A percentile compares a stretch with the other conserved stretches of the same genome.
Evolutionary conservation across 2,329 filamentous ascomycete genomes (phyloP).

Genomic region (Dactylellina leptospora): DNA sequence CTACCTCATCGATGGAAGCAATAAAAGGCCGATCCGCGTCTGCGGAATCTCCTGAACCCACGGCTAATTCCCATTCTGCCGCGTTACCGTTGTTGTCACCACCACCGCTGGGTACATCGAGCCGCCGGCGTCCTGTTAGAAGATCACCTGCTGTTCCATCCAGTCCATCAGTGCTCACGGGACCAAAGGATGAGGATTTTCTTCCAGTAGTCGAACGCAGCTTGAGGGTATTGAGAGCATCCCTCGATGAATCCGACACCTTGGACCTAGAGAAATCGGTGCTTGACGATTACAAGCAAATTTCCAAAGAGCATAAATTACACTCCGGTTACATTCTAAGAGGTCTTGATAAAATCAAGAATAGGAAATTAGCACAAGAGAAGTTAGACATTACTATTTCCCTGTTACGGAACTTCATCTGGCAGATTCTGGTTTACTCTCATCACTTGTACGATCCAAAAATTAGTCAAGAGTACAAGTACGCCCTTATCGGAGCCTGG

Average conservation of each 20-base stretch:
- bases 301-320: neutral
- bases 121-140: no score
- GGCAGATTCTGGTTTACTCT: neutral
- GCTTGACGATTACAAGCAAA: neutral
- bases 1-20: no score
- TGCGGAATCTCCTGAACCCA: no score
- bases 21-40: no score
- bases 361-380: no score
- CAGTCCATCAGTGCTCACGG: no score
- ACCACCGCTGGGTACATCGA: no score
- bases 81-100: no score
- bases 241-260: neutral
- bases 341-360: no score
- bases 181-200: no score
- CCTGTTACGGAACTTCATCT: neutral
- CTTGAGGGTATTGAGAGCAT: neutral
- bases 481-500: neutral
- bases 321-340: neutral
- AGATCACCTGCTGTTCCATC: no score
- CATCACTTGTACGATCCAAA: neutral
- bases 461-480: neutral
- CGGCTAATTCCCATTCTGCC: no score
- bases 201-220: neutral
- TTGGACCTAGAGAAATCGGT: neutral
- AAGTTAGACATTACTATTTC: neutral